Evolutionary conservation across 2,329 filamentous ascomycete genomes (phyloP), one percentile per base, ranked within the genome.

Genomic region (Talaromyces islandicus): DNA sequence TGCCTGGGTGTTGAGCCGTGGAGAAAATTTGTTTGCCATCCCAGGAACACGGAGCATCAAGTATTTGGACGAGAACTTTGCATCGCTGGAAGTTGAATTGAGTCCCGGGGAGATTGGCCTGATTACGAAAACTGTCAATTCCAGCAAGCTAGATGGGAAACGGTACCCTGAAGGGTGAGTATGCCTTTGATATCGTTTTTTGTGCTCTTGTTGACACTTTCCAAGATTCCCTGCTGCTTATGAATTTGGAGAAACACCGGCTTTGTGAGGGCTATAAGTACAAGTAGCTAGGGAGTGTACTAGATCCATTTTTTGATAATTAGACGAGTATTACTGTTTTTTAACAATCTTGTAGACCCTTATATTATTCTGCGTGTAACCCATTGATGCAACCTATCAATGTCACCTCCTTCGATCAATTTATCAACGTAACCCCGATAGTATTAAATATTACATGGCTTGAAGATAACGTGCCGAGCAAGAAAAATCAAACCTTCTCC

Each of bases 1-100:
- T 32, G 76, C 73, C 14, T 84, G 81, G 81, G 70, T 83, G 5
- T 25, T 60, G 54, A 57, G 48, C 51, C 59, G 59, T n/a, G 59
- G 55, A 3, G 54, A 57, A 3, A 29, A 57, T 11, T 19, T 60
- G 7, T 38, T 60, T 50, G 54, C 54, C 4, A 57, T 60, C 25
- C 59, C 59, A 4, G 59, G 59, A 21, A 60, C 59, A 24, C 56
- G 59, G 17, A 57, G 30, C 30, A 54, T 57, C 54, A 60, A 60
- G 41, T 60, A 60, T 30, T 52, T 57, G n/a, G 59, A 60, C 10
- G 59, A 60, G 38, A 60, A 60, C 6, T 54, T 57, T 43, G 55
- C 48, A 24, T 48, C 32, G 4, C 35, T 38, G 24, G 21, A 57
- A 7, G 43, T 60, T 50, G 29, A 17, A 12, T 19, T 60, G 48